A percentile compares a stretch with the other conserved stretches of the same genome.
Conservation (phyloP, 768 basidiomycete genomes). For the Tulasnella sp. region DNA sequence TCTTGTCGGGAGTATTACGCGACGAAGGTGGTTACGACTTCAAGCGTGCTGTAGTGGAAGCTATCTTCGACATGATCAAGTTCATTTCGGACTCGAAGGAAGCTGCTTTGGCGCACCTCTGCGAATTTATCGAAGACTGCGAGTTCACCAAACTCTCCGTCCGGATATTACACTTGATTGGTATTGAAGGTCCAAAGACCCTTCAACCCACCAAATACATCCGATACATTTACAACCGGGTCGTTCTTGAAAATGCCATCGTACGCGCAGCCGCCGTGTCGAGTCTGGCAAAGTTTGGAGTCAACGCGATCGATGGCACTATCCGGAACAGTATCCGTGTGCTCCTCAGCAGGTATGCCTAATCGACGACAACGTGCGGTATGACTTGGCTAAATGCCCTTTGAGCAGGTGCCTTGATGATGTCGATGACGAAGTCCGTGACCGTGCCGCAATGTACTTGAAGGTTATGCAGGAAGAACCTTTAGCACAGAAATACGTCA, state of each 20-base stretch:
- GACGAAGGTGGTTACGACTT: slow-evolving; percentile 99
- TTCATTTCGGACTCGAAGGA: slow-evolving; percentile 94
- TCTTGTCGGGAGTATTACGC: slow-evolving; percentile 91
- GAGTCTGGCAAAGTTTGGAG: slow-evolving; percentile 92
- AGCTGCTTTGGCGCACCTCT: slow-evolving; percentile 92
- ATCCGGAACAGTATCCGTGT: slow-evolving; percentile 83
- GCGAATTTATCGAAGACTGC: slow-evolving; percentile 99
- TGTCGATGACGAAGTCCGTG: slow-evolving; percentile 97
- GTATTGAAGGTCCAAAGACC: slow-evolving; percentile 91
- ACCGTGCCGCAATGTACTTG: slow-evolving; percentile 92
- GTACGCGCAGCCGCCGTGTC: slow-evolving; percentile 95
- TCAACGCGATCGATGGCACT: slow-evolving; percentile 69
- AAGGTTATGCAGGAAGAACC: slow-evolving; percentile 70
- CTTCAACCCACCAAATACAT: slow-evolving; percentile 98
- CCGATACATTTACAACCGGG: slow-evolving; percentile 98
- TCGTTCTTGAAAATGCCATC: slow-evolving; percentile 95
- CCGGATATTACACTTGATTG: slow-evolving; percentile 88
- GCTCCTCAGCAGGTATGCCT: slow-evolving; percentile 64
- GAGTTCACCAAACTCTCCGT: slow-evolving; percentile 99
- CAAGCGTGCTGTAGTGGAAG: slow-evolving; percentile 97
- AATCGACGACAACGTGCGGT: background rate
- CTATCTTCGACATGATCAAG: slow-evolving; percentile 99
- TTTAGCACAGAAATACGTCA: slow-evolving; percentile 80
- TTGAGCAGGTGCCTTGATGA: slow-evolving; percentile 81
- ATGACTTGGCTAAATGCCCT: slow-evolving; percentile 17